Percentiles rank a stretch among this genome's conserved stretches.
These are phyloP conservation scores for Fusarium miscanthi DNA, from an alignment of 2,329 filamentous ascomycete genomes.

Conservation along the genomic window DNA sequence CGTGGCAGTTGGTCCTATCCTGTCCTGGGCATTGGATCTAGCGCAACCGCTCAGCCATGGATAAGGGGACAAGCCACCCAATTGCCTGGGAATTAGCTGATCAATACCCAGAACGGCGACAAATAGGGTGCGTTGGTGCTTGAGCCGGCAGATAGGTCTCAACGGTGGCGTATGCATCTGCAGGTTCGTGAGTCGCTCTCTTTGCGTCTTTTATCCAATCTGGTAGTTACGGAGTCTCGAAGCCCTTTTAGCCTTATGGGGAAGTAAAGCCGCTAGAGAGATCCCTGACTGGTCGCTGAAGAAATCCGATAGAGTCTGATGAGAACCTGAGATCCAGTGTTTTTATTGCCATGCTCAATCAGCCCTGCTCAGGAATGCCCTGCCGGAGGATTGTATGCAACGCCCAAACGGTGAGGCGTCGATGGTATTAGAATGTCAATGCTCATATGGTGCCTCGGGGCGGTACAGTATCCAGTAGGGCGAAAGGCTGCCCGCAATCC, in stretches of 20 bases:
- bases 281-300: conserved; percentile 1
- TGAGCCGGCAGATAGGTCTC: conserved; percentile 27
- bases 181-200: conserved; percentile 29
- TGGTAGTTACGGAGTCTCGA: conserved; percentile 23
- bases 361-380: conserved; percentile 7
- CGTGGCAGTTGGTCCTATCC: neutral
- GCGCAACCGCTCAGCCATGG: conserved; percentile 29
- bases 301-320: neutral
- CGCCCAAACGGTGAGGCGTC: conserved; percentile 37
- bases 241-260: conserved; percentile 21
- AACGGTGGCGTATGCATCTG: conserved; percentile 36
- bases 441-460: conserved; percentile 24
- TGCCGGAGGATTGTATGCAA: neutral
- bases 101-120: conserved; percentile 40
- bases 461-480: neutral
- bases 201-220: conserved; percentile 33
- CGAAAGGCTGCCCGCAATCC: conserved; percentile 1
- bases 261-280: conserved; percentile 13
- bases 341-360: neutral
- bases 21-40: conserved; percentile 33
- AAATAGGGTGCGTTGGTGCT: conserved; percentile 27
- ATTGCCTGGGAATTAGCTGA: conserved; percentile 33
- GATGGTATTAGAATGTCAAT: conserved; percentile 6
- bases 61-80: conserved; percentile 33
- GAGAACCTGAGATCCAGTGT: neutral